These are phyloP conservation scores for Calocybe cyanea DNA, from an alignment of 768 basidiomycete genomes.

Conservation along the genomic window DNA sequence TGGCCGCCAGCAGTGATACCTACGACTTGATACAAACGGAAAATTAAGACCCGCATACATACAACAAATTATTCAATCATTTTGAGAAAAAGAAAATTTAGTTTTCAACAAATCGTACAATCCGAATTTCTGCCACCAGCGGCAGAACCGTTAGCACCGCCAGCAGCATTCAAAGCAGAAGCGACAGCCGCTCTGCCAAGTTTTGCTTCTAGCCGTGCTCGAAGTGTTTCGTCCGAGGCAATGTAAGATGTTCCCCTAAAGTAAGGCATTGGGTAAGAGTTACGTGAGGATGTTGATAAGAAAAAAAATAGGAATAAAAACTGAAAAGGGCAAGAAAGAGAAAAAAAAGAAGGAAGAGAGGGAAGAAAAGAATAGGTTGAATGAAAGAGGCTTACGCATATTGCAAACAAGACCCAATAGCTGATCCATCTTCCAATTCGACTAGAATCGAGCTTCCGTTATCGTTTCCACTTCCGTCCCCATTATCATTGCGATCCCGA, in stretches of 20 bases:
- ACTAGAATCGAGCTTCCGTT: constrained; percentile 25
- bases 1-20: too few relatives aligned
- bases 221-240: constrained; percentile 39
- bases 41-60: too few relatives aligned
- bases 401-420: constrained; percentile 41
- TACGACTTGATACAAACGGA: too few relatives aligned
- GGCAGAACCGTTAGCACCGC: too few relatives aligned
- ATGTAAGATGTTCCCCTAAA: constrained; percentile 44
- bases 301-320: too few relatives aligned
- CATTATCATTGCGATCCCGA: not conserved
- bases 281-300: too few relatives aligned
- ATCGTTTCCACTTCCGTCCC: not conserved
- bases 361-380: too few relatives aligned
- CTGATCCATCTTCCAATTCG: constrained; percentile 36
- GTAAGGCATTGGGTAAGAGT: not conserved
- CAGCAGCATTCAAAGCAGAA: too few relatives aligned
- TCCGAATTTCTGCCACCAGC: too few relatives aligned
- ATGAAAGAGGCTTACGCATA: constrained; percentile 40
- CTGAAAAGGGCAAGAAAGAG: too few relatives aligned
- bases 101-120: constrained; percentile 48
- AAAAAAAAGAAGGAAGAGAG: not conserved
- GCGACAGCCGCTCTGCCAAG: constrained; percentile 29
- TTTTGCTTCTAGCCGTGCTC: constrained; percentile 42
- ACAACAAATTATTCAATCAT: too few relatives aligned
- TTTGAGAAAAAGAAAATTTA: too few relatives aligned